phyloP scores from a whole-genome alignment of 2,329 filamentous ascomycete genomes.

The Lachnellula occidentalis region DNA sequence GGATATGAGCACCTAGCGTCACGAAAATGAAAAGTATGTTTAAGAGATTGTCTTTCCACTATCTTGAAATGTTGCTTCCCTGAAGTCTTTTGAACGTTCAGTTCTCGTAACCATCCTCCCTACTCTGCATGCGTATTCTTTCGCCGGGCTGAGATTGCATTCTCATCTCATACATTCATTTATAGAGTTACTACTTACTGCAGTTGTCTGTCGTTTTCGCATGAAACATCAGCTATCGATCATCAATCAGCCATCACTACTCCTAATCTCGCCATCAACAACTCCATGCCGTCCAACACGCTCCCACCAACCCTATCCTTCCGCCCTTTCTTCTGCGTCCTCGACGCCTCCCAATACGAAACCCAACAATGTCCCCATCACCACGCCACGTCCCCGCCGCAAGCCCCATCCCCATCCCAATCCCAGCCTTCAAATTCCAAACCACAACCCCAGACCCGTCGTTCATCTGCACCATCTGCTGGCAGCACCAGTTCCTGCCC shows the following conservation, averaged over 20 bases:
- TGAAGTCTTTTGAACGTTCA: background rate
- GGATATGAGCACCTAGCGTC: background rate
- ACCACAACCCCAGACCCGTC: slow-evolving; percentile 9
- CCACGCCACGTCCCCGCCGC: background rate
- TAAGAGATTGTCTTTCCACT: slow-evolving; percentile 7
- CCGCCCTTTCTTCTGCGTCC: background rate
- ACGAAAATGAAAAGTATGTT: background rate
- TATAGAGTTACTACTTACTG: background rate
- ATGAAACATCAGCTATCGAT: background rate
- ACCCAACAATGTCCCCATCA: background rate
- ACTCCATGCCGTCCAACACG: slow-evolving; percentile 3
- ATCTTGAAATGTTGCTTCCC: background rate
- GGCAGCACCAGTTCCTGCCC: slow-evolving; percentile 36
- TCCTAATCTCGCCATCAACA: background rate
- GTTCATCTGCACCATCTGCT: slow-evolving; percentile 55
- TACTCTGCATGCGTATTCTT: background rate
- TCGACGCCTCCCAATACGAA: background rate
- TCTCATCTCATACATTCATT: too few species aligned
- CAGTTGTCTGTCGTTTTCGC: background rate
- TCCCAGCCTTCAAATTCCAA: background rate
- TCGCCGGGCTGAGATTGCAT: background rate
- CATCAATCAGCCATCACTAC: background rate
- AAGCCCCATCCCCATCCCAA: background rate
- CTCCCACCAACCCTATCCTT: slow-evolving; percentile 2
- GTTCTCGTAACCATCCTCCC: background rate